Percentiles rank a stretch among this genome's conserved stretches.
Conservation (phyloP, 2,329 filamentous ascomycete genomes). For the Ilyonectria sp. region DNA sequence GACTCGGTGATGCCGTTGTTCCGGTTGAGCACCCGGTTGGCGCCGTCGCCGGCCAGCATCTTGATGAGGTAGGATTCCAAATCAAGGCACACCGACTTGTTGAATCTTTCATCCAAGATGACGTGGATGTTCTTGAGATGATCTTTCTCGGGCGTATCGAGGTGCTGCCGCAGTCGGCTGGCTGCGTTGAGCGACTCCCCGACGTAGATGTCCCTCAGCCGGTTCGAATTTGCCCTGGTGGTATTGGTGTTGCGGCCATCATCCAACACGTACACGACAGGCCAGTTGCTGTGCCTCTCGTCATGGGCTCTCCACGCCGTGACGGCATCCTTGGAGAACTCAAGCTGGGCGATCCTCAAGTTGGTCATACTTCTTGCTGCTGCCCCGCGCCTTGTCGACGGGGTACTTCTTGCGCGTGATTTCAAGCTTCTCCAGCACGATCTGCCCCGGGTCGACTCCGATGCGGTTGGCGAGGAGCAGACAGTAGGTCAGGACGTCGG, state of each 20-base stretch:
- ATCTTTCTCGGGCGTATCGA: too few species aligned
- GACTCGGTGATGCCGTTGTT: too few species aligned
- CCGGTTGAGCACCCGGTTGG: too few species aligned
- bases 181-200: not conserved
- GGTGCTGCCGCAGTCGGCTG: too few species aligned
- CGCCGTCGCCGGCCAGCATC: too few species aligned
- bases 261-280: conserved; percentile 21
- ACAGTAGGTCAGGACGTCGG: conserved; percentile 25
- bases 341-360: conserved; percentile 25
- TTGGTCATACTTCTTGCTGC: conserved; percentile 14
- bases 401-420: conserved; percentile 11
- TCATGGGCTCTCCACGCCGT: conserved; percentile 20
- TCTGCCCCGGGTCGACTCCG: conserved; percentile 7
- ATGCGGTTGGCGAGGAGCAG: conserved; percentile 16
- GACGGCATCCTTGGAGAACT: conserved; percentile 22
- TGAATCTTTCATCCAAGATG: too few species aligned
- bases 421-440: conserved; percentile 21
- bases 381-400: conserved; percentile 5
- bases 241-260: conserved; percentile 15
- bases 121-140: too few species aligned
- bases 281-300: conserved; percentile 19
- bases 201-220: too few species aligned
- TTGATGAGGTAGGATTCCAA: too few species aligned
- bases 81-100: too few species aligned
- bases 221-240: not conserved